phyloP scores from a whole-genome alignment of 2,329 filamentous ascomycete genomes.

The Trichoderma sp. region DNA sequence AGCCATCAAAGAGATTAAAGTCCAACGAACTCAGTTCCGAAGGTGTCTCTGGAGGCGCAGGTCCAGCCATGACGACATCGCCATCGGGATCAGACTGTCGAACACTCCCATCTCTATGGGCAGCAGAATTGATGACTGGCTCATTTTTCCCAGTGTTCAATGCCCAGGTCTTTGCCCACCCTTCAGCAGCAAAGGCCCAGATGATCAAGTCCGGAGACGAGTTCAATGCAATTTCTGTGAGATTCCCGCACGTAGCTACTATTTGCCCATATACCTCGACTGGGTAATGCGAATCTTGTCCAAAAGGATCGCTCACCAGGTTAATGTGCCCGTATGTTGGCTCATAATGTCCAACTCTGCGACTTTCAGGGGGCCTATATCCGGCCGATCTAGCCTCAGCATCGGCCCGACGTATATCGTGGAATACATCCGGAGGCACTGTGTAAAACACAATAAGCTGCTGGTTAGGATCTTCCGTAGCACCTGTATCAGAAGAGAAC shows the following conservation, averaged over 20 bases:
- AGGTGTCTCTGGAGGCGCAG: neutral
- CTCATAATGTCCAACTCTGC: constrained; percentile 17
- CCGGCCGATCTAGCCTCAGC: constrained; percentile 17
- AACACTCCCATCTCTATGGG: constrained; percentile 35
- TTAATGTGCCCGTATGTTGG: constrained; percentile 26
- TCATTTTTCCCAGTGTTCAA: constrained; percentile 28
- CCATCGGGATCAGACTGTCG: constrained; percentile 33
- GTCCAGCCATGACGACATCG: constrained; percentile 32
- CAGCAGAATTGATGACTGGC: constrained; percentile 23
- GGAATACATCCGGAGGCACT: constrained; percentile 56
- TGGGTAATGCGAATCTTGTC: constrained; percentile 27
- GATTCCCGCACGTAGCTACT: constrained; percentile 32
- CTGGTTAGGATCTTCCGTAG: constrained; percentile 16
- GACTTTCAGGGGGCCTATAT: constrained; percentile 11
- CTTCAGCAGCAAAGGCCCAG: constrained; percentile 37
- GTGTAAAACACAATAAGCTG: constrained; percentile 58
- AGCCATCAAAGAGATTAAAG: constrained; percentile 19
- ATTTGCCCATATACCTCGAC: constrained; percentile 33
- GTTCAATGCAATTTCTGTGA: constrained; percentile 36
- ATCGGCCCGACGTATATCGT: constrained; percentile 30
- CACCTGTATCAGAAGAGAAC: neutral
- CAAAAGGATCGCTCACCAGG: constrained; percentile 22
- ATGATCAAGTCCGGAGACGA: constrained; percentile 35
- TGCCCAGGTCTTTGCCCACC: constrained; percentile 35
- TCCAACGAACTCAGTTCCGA: constrained; percentile 1